Evolutionary conservation across 371 early-diverging fungal species (phyloP).

Genomic region (Coemansia sp.): DNA sequence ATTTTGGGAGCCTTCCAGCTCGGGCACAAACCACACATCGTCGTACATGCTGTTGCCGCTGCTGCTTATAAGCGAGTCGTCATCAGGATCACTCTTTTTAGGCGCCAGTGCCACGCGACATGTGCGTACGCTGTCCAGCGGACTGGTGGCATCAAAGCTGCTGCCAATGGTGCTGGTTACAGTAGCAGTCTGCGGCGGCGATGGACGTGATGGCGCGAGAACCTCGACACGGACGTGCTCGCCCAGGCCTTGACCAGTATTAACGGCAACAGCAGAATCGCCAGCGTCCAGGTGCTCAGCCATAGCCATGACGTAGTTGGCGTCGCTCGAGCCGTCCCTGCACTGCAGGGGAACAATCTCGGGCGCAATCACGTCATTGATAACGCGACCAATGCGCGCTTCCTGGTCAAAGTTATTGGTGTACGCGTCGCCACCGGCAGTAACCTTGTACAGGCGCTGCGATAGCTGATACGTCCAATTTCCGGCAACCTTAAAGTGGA

Average conservation of each 20-base stretch:
- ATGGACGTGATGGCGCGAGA: not conserved
- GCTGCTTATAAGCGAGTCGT: conserved; percentile 23
- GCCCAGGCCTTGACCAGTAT: not conserved
- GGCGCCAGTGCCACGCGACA: conserved; percentile 27
- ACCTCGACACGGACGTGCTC: not conserved
- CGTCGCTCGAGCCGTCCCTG: conserved; percentile 20
- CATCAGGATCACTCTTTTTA: conserved; percentile 38
- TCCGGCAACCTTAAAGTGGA: conserved; percentile 78
- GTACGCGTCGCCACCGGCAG: conserved; percentile 47
- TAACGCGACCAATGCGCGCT: conserved; percentile 45
- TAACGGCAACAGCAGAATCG: conserved; percentile 29
- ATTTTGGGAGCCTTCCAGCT: conserved; percentile 2
- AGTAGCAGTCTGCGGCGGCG: not conserved
- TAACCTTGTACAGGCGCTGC: conserved; percentile 55
- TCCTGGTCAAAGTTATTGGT: conserved; percentile 46
- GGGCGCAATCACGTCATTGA: conserved; percentile 36
- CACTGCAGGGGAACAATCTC: conserved; percentile 38
- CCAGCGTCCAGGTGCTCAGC: conserved; percentile 40
- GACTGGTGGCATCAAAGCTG: conserved; percentile 18
- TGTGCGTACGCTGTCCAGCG: conserved; percentile 20
- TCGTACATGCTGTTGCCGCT: conserved; percentile 38
- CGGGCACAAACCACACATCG: conserved; percentile 40
- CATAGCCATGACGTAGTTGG: conserved; percentile 40
- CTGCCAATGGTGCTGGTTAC: not conserved
- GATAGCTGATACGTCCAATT: conserved; percentile 74